Percentiles rank a stretch among this genome's conserved stretches.
phyloP scores from a whole-genome alignment of 192 early-diverging fungal species.

The Ambispora gerdemannii region DNA sequence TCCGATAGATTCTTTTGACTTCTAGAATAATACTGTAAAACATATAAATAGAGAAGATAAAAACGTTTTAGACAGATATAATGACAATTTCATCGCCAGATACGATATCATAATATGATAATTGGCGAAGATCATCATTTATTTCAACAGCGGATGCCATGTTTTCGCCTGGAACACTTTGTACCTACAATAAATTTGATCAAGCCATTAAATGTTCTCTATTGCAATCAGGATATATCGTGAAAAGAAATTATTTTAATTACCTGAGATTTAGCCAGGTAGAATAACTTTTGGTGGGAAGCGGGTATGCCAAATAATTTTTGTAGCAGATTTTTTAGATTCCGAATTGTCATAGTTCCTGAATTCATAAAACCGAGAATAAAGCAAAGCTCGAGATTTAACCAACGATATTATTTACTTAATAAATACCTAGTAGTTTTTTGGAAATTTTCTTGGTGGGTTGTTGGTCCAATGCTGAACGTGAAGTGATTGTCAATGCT shows the following conservation, averaged over 20 bases:
- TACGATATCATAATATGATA: conserved; percentile 48
- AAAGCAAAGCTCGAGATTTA: background rate
- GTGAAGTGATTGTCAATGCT: conserved; percentile 25
- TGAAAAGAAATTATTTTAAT: background rate
- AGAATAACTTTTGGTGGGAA: conserved; percentile 39
- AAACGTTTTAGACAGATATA: conserved; percentile 12
- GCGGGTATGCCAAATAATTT: conserved; percentile 46
- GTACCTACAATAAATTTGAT: background rate
- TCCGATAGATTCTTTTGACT: too few species aligned
- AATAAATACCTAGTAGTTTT: conserved; percentile 27
- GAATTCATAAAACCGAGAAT: conserved; percentile 15
- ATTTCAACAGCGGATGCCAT: conserved; percentile 29
- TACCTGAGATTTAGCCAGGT: conserved; percentile 29
- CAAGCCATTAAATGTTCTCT: background rate
- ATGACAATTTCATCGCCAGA: conserved; percentile 47
- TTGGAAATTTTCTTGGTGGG: conserved; percentile 30
- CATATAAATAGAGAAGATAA: too few species aligned
- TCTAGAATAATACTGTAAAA: too few species aligned
- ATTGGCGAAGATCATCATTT: conserved; percentile 47
- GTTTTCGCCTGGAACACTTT: background rate
- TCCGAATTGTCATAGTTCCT: conserved; percentile 50
- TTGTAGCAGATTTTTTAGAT: conserved; percentile 48
- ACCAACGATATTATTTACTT: background rate
- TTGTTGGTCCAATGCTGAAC: conserved; percentile 13
- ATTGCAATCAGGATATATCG: background rate